Base-by-base conservation (phyloP, 441 rosid genomes). In the Arabidopsis hybrid region DNA sequence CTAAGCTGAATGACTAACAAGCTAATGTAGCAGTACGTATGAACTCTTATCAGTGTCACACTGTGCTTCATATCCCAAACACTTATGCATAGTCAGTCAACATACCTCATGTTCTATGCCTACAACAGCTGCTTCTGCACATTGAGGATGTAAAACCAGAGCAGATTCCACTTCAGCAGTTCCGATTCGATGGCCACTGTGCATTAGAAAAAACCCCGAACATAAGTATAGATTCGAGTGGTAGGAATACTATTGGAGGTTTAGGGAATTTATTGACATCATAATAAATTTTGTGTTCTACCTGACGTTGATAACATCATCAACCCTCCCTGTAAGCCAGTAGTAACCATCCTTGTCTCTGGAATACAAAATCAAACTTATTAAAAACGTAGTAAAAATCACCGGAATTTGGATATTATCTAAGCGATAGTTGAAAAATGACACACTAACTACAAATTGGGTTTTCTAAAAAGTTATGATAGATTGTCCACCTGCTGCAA, bases 151-250 rank as follows among this genome's bases (percentile, higher is more conserved):
- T 13, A 95, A 95, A 67, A 89, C 99, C 59, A 95, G 86, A 67
- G 99, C 98, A 81, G 99, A 95, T 85, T 95, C 99, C 47, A 95
- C 97, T 85, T 95, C 99, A 35, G 96, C 97, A 56, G 99, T 95
- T 77, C 98, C 99, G 18, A 95, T 95, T 45, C 98, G 97, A 81
- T 92, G 98, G 49, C 99, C 99, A 69, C 99, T 95, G 82, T 56
- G 67, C 42, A 70, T 70, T 70, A 6, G 1, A 53, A 9, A 78
- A 76, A 13, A 66, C 34, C 11, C 50, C 43, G 56, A 74, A 45
- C 36, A 73, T 45, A 70, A 69, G 42, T 34, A 58, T 1, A 56
- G n/a, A 62, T 26, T 36, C 17, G 40, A 21, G 42, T 1, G 5
- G 42, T 16, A 14, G 2, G n/a, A 62, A 45, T 58, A 35, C 6